Evolutionary conservation across 179 eudicot genomes (phyloP).

Genomic region (Pouteria campechiana): DNA sequence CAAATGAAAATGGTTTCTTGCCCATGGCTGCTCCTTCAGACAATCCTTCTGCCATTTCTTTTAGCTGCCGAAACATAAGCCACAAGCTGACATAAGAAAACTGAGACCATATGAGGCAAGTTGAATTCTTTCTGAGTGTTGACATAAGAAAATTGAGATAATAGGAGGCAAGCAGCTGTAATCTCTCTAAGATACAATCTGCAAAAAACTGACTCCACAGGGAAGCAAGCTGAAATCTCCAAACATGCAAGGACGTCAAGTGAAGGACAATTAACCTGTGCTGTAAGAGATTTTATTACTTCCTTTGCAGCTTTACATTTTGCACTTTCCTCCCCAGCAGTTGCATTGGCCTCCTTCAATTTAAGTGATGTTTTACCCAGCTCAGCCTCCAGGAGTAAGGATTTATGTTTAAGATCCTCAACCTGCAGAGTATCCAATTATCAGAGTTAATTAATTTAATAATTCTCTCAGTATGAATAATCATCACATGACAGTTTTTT

Average conservation of each 20-base stretch:
- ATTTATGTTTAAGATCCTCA: slow-evolving; percentile 17
- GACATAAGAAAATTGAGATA: too few species aligned
- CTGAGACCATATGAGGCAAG: too few species aligned
- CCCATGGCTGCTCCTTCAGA: slow-evolving; percentile 5
- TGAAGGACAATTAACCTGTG: slow-evolving; percentile 47
- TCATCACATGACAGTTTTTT: too few species aligned
- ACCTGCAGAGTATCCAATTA: too few species aligned
- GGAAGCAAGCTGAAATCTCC: not conserved
- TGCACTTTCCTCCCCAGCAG: slow-evolving; percentile 72
- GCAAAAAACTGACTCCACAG: not conserved
- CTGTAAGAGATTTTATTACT: slow-evolving; percentile 70
- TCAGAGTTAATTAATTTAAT: too few species aligned
- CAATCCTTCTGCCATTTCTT: slow-evolving; percentile 12
- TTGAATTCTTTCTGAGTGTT: too few species aligned
- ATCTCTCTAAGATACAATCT: not conserved
- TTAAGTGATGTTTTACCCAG: slow-evolving; percentile 48
- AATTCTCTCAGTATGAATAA: too few species aligned
- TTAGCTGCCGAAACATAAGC: slow-evolving; percentile 4
- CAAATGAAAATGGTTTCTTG: slow-evolving; percentile 4
- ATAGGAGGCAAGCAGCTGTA: not conserved
- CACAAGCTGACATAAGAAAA: too few species aligned
- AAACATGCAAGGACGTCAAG: not conserved
- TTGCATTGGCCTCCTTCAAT: slow-evolving; percentile 54
- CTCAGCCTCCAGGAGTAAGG: slow-evolving; percentile 56
- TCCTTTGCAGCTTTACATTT: slow-evolving; percentile 83